phyloP scores from a whole-genome alignment of 495 filamentous ascomycete species.

The Penicillium herquei region DNA sequence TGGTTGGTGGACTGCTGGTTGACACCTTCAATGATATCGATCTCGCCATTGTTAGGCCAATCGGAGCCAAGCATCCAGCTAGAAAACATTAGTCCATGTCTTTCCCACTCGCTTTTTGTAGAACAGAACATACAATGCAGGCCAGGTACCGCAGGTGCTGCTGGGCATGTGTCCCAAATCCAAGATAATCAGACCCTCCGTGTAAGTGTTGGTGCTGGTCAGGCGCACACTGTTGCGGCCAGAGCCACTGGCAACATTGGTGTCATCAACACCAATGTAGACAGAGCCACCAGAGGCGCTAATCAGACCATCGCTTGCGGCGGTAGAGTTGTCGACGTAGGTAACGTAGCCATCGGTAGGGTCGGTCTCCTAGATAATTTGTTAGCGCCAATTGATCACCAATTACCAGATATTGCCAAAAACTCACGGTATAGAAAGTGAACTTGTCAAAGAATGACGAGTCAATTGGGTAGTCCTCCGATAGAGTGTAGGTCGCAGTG shows the following conservation, averaged over 20 bases:
- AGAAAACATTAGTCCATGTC: background rate
- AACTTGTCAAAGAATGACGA: constrained; percentile 57
- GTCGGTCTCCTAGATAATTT: constrained; percentile 39
- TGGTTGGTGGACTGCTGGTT: constrained; percentile 55
- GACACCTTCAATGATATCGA: constrained; percentile 73
- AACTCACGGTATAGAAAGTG: constrained; percentile 41
- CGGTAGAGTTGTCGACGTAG: constrained; percentile 54
- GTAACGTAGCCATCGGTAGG: constrained; percentile 70
- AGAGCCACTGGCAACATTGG: constrained; percentile 39
- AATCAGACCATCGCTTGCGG: constrained; percentile 54
- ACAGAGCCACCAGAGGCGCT: constrained; percentile 42
- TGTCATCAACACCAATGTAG: constrained; percentile 46
- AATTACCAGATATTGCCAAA: background rate
- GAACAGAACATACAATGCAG: constrained; percentile 48
- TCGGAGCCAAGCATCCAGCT: constrained; percentile 54
- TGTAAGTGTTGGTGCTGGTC: constrained; percentile 51
- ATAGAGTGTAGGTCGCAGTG: constrained; percentile 47
- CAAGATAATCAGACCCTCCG: constrained; percentile 56
- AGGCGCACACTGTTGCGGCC: constrained; percentile 58
- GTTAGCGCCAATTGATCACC: background rate
- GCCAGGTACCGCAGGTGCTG: constrained; percentile 57
- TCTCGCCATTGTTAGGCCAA: constrained; percentile 71
- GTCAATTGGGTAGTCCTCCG: constrained; percentile 42
- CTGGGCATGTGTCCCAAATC: constrained; percentile 58
- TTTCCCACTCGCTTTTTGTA: no score